These are phyloP conservation scores for Thelonectria discophora DNA, from an alignment of 2,329 filamentous ascomycete species.

Conservation along the genomic window DNA sequence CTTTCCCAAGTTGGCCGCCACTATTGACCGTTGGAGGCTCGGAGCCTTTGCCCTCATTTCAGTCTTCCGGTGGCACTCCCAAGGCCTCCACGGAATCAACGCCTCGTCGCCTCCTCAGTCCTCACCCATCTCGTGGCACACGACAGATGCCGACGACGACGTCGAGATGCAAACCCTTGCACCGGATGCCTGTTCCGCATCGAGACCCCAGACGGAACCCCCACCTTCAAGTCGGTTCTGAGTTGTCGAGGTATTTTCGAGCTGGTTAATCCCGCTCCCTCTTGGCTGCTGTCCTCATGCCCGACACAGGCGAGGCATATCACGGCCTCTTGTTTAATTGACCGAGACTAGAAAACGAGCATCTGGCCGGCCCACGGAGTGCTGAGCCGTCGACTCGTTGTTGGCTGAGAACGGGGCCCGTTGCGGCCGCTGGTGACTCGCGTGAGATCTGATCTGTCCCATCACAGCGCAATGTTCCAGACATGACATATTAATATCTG, in stretches of 20 bases:
- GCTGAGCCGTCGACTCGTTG: not conserved
- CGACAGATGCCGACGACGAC: slow-evolving; percentile 2
- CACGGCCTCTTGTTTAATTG: slow-evolving; percentile 15
- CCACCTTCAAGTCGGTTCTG: not conserved
- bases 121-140: too few species aligned
- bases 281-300: slow-evolving; percentile 13
- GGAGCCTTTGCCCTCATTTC: too few species aligned
- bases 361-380: not conserved
- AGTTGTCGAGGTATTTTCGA: not conserved
- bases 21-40: too few species aligned
- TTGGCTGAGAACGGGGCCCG: slow-evolving; percentile 26
- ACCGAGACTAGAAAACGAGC: slow-evolving; percentile 23
- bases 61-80: too few species aligned
- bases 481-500: slow-evolving; percentile 45
- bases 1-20: too few species aligned
- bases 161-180: slow-evolving; percentile 18
- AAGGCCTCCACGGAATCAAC: too few species aligned
- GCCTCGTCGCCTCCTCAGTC: too few species aligned
- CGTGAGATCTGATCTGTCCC: slow-evolving; percentile 41
- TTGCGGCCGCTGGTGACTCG: slow-evolving; percentile 38
- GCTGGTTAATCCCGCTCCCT: slow-evolving; percentile 1
- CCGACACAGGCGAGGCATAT: not conserved
- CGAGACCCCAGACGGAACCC: slow-evolving; percentile 17
- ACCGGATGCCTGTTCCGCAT: slow-evolving; percentile 23
- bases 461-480: slow-evolving; percentile 30